Evolutionary conservation across 352 stramenopile genomes (phyloP), one percentile per base, ranked within the genome.

Genomic region (Phytophthora cactorum): DNA sequence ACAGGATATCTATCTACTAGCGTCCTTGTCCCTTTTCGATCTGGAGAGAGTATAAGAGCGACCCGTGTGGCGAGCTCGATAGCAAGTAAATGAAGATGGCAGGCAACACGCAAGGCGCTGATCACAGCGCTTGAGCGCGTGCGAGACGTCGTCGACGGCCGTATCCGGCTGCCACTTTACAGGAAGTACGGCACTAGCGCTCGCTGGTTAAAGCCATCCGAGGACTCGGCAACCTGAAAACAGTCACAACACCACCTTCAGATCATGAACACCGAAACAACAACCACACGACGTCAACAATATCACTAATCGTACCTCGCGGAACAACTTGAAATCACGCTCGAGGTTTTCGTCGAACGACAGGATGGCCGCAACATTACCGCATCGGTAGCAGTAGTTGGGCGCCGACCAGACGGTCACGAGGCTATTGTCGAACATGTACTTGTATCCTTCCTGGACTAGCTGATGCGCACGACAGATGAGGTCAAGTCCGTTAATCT

Each of bases 391-490:
- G 74, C 89, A 96, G 65, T 94, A 94, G 68, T 93, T 96, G 39
- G 81, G 84, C 38, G 84, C 85, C 10, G 84, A 94, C 86, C 85
- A 93, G 44, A 93, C 88, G 10, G 88, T 95, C 49, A 95, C 85
- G 45, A 93, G 81, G 60, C 80, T 91, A 68, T 91, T 85, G 50
- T 95, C 86, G 62, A 97, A 97, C 86, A 96, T 96, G 74, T 96
- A 96, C 76, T 95, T 95, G 82, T 94, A 96, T n/a, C 89, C 90
- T 77, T 95, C 90, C 70, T 96, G 89, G 54, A 94, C 88, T 50
- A 97, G 79, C 70, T 97, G 90, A 69, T 97, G 90, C 12, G 90
- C 90, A 60, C 90, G 86, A 63, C 88, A 96, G 52, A 97, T 93
- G 46, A 97, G 79, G 47, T 96, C 88, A 12, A 97, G 74, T 15